Conservation (phyloP, 148 eudicot species). For the Nepenthes gracilis region DNA sequence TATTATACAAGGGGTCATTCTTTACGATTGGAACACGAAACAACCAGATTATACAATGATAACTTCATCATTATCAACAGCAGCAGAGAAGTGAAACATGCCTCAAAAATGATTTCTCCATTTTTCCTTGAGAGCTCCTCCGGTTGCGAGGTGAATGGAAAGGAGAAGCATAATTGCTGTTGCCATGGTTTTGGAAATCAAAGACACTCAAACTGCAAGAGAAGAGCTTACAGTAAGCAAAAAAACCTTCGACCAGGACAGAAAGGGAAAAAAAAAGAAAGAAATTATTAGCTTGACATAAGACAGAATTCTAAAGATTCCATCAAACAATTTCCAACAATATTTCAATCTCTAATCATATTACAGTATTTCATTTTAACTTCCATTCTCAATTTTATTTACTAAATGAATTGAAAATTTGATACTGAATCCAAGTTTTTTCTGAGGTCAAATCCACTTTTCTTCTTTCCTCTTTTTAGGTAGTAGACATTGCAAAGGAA, state of each 20-base stretch:
- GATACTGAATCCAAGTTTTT: too few relatives aligned
- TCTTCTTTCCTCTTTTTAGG: too few relatives aligned
- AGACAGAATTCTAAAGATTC: background rate
- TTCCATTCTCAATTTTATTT: too few relatives aligned
- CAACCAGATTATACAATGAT: background rate
- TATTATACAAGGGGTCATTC: too few relatives aligned
- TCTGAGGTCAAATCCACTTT: too few relatives aligned
- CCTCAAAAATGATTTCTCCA: slow-evolving; percentile 98
- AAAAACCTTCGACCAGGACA: background rate
- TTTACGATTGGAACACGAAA: background rate
- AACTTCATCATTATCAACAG: background rate
- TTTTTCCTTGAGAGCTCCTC: slow-evolving; percentile 93
- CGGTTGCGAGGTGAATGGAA: slow-evolving; percentile 31
- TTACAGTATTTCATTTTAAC: too few relatives aligned
- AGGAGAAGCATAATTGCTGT: slow-evolving; percentile 71
- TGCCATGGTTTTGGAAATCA: slow-evolving; percentile 78
- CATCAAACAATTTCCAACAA: too few relatives aligned
- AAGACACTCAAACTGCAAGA: slow-evolving; percentile 68
- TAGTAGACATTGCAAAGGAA: background rate
- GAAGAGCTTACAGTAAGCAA: background rate
- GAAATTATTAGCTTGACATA: background rate
- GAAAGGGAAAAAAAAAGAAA: background rate
- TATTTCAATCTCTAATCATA: too few relatives aligned
- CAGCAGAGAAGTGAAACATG: slow-evolving; percentile 7
- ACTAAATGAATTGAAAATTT: too few relatives aligned